Evolutionary conservation across 169 alveolate species (phyloP), one percentile per base, ranked within the genome.

Genomic region (Plasmodium sp.): DNA sequence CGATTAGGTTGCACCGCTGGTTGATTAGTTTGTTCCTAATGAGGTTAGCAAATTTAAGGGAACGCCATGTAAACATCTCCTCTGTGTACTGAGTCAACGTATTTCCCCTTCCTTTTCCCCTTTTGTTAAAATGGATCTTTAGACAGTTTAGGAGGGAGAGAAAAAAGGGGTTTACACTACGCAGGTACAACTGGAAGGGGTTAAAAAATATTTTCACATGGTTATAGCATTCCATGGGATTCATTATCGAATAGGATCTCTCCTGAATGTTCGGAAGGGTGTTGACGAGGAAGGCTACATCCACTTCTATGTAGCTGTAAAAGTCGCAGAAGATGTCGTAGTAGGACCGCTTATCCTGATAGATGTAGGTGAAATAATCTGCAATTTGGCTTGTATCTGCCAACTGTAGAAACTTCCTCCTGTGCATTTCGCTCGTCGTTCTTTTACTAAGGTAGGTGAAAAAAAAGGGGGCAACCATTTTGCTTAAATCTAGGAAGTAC

Each of bases 381-480:
- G 84, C 67, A 39, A 90, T 90, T 67, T 90, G 16, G 31, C 33
- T 67, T 27, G 94, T 90, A 27, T 90, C 79, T 5, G 85, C 92
- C 3, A 90, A 27, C 33, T 90, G 83, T 62, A 62, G 83, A 71
- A 90, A 90, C 41, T 90, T 90, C n/a, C 81, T 90, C 73, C 39
- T 80, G 54, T 90, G 94, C 16, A 90, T 80, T 6, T 81, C 92
- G 73, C 94, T 90, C 18, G 18, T 27, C n/a, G 94, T 81, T 90
- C n/a, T 90, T 67, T 80, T 81, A 31, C 84, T 62, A 18, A 90
- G 41, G 81, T 74, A 90, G 27, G 22, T 18, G 83, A 90, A 90
- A 62, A 90, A 90, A 27, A 90, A 81, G 36, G 94, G 94, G 5
- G 94, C 73, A 33, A 90, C 94, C 51, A 90, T 74, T 90, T 90